Evolutionary conservation across 768 basidiomycete species (phyloP), one percentile per base, ranked within the genome.

Genomic region (Panaeolus cyanescens): DNA sequence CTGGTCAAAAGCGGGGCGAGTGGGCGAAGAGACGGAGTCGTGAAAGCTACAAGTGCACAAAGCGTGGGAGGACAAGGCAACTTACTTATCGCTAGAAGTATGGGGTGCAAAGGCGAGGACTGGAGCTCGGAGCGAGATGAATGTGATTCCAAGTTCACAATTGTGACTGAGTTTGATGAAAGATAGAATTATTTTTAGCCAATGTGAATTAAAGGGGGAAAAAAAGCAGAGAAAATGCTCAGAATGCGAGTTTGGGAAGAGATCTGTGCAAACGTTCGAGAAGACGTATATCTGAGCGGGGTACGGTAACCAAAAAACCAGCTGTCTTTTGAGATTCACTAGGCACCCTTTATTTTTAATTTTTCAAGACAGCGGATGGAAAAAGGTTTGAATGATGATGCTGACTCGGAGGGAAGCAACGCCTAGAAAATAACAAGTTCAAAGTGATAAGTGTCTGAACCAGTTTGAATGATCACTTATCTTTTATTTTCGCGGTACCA

Each of bases 81-180:
- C 22, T 22, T 28, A 50, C 22, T 22, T 28, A 50, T 50, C 25
- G 45, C 45, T 50, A 50, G 25, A 9, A 34, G 13, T 13, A n/a
- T 34, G 45, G 30, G 45, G 36, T 30, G 45, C 45, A 50, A 34
- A 50, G 45, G 45, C 15, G 45, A 50, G 45, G 45, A 50, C 45
- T 50, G 45, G 45, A 50, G 25, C 45, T 50, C 45, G 45, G 45
- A 50, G 45, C 45, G 45, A 50, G 45, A 50, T 50, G 45, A 50
- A 50, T 50, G 45, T 50, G 45, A 50, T 22, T 25, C 30, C 45
- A 50, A 22, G n/a, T n/a, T n/a, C n/a, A n/a, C n/a, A n/a, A 50
- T 28, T 50, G 45, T 50, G 45, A 50, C 22, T 50, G 45, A 50
- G 45, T 50, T 50, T 50, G 45, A 50, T 50, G 45, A 50, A 50